phyloP scores from a whole-genome alignment of 2,329 filamentous ascomycete genomes.

The Trichocomaceae sp. region DNA sequence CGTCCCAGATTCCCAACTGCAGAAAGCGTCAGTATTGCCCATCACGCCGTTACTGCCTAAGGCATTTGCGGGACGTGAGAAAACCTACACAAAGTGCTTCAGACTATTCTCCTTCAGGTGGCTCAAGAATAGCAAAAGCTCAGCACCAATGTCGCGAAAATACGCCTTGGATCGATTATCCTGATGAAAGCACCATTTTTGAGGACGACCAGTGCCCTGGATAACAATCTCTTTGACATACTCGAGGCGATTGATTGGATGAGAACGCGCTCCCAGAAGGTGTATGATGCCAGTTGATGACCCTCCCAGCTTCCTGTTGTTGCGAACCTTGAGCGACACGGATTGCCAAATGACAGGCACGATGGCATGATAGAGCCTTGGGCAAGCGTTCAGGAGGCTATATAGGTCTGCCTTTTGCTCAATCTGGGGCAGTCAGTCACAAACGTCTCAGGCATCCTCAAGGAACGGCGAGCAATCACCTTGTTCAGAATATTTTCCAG shows the following conservation, averaged over 20 bases:
- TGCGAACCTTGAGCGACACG: background rate
- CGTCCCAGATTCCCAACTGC: conserved; percentile 2
- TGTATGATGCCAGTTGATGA: background rate
- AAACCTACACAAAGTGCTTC: conserved; percentile 1
- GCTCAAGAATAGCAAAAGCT: background rate
- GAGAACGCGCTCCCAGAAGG: background rate
- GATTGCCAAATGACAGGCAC: background rate
- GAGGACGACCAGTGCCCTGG: background rate
- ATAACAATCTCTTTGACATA: conserved; percentile 1
- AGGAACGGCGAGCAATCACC: background rate
- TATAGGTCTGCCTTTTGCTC: conserved; percentile 1
- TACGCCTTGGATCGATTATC: background rate
- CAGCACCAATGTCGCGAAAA: background rate
- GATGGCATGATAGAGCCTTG: background rate
- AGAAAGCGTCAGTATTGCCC: background rate
- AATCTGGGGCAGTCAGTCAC: background rate
- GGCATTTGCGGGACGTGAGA: background rate
- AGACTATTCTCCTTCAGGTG: background rate
- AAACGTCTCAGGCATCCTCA: background rate
- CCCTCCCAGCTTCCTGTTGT: background rate
- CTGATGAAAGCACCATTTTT: background rate
- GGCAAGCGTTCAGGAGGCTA: background rate
- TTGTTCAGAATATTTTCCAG: background rate
- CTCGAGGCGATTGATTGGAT: background rate
- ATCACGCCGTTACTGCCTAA: background rate